Evolutionary conservation across 2,329 filamentous ascomycete species (phyloP), one percentile per base, ranked within the genome.

Genomic region (Beauveria australis): DNA sequence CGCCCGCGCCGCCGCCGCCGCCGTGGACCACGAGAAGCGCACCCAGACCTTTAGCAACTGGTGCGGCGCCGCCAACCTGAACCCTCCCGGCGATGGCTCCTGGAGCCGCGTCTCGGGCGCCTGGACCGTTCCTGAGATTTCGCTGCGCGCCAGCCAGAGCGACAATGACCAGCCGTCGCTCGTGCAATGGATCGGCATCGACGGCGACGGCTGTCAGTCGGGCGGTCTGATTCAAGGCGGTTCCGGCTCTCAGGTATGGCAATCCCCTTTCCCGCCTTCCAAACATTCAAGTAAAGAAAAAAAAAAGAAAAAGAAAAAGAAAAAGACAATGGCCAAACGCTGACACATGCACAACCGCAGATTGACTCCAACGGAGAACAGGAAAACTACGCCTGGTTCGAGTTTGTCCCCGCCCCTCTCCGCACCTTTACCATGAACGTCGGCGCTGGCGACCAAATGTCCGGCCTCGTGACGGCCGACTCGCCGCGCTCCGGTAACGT

Each of bases 1-100:
- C n/a, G n/a, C n/a, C n/a, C n/a, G n/a, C n/a, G n/a, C n/a, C 43
- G 67, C 55, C 30, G 73, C 14, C 70, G 22, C 22, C 43, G 67
- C 55, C 30, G 73, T 5, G 70, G 69, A 69, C 24, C 69, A 78
- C 52, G 48, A 59, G n/a, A 52, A 51, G 46, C 55, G 46, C 46
- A 5, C 16, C 40, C 37, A 59, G 56, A 46, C 47, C 47, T 57
- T 28, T 19, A 49, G 16, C 44, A 57, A 57, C 54, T 52, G 56
- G 47, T 52, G 56, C 48, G 56, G 56, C 40, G 56, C 40, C 48
- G 47, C 56, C 37, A 59, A 59, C 48, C 33, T 49, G n/a, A 26
- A 10, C 12, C 33, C 52, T 2, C 51, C 44, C 44, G 33, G 59
- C 33, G 37, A 52, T 24, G 59, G 59, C 33, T n/a, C 33, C 18